Base-by-base conservation (phyloP, 2,329 filamentous ascomycete genomes). In the Penicillium palitans region DNA sequence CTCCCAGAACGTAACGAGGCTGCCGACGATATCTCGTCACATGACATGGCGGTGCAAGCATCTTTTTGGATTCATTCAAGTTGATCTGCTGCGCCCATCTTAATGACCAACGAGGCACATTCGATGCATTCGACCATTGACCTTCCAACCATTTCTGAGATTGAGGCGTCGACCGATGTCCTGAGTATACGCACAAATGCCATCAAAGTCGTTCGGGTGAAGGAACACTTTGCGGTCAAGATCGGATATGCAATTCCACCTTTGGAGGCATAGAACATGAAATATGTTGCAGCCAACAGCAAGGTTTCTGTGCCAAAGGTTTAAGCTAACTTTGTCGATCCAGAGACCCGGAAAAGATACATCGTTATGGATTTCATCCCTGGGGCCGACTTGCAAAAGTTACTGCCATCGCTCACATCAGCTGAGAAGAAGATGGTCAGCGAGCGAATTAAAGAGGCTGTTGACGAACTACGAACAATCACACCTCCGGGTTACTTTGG, bases 151-250 rank as follows among this genome's bases (percentile, higher is more conserved):
- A 42, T 65, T 48, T 52, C 64, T 21, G 62, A 65, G 51, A 63
- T 67, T 42, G 61, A 65, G 55, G 55, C 61, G 6, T 62, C 62
- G 48, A 57, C 62, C 17, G 50, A 61, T 37, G 9, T 64, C 37
- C 45, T 66, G 39, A 64, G 61, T 55, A 39, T 57, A 45, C 56
- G 57, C 15, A 54, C 46, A 49, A 60, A 41, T 25, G 60, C 57
- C 25, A 40, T 57, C 42, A 65, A 66, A 49, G 59, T 65, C 3
- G 61, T 67, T 58, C 58, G 60, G 49, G 58, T 65, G 35, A 58
- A 53, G 39, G 59, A 63, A 52, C 57, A 44, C 41, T 66, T 67
- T 50, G 54, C 52, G 15, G 64, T 67, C 49, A 67, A 67, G 60
- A 35, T 62, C 15, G 59, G 56, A 35, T 19, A 50, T 35, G 50